These are phyloP conservation scores for Wakefieldia striispora DNA, from an alignment of 768 basidiomycete genomes.

Conservation along the genomic window DNA sequence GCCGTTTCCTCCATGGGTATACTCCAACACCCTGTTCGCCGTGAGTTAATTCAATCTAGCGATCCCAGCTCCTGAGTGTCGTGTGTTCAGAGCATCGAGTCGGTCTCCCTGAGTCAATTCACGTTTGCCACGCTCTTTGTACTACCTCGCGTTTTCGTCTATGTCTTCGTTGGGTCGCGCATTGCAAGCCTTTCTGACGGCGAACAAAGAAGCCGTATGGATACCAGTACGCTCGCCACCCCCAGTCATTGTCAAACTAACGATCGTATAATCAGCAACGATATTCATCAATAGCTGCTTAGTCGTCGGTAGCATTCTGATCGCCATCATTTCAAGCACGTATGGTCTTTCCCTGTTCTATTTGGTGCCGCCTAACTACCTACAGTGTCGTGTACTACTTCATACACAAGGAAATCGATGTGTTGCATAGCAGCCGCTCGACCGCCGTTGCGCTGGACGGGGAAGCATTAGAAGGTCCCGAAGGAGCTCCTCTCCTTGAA, in stretches of 20 bases:
- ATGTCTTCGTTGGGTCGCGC: conserved; percentile 76
- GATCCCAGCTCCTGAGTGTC: conserved; percentile 7
- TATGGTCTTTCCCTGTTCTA: conserved; percentile 36
- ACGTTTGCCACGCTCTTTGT: conserved; percentile 66
- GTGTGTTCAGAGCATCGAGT: conserved; percentile 57
- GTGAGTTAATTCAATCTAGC: conserved; percentile 39
- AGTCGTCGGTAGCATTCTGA: conserved; percentile 55
- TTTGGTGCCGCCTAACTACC: conserved; percentile 10
- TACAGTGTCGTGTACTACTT: conserved; percentile 64
- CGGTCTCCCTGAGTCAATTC: conserved; percentile 76
- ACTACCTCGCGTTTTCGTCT: conserved; percentile 68
- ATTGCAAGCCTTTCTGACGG: conserved; percentile 76
- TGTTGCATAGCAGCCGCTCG: conserved; percentile 46
- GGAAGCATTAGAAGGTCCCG: conserved; percentile 57
- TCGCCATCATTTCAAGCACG: conserved; percentile 66
- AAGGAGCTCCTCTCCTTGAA: conserved; percentile 53
- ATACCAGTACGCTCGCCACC: conserved; percentile 50
- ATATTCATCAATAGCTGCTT: conserved; percentile 63
- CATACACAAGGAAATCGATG: conserved; percentile 59
- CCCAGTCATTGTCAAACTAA: conserved; percentile 3
- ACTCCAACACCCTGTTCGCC: conserved; percentile 78
- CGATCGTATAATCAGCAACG: conserved; percentile 42
- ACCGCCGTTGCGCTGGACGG: conserved; percentile 54
- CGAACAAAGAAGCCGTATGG: conserved; percentile 71
- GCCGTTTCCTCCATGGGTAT: conserved; percentile 86